Evolutionary conservation across 2,329 filamentous ascomycete species (phyloP).

Genomic region (Paraconiothyrium brasiliense): DNA sequence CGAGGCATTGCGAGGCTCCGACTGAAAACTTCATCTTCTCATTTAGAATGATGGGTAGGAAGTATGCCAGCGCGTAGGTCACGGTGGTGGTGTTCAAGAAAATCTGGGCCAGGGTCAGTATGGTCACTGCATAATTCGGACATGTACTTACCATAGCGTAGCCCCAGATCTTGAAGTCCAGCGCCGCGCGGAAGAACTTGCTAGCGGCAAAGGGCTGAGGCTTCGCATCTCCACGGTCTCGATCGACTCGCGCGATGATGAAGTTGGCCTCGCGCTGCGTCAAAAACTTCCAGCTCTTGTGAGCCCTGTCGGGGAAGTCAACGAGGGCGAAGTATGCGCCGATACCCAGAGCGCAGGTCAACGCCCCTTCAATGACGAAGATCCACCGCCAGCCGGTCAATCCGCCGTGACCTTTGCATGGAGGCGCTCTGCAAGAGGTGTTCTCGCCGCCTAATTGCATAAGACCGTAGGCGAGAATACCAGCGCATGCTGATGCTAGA

Average conservation of each 20-base stretch:
- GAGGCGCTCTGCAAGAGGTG: background rate
- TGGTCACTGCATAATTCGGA: background rate
- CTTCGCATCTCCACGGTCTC: conserved; percentile 63
- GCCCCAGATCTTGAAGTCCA: conserved; percentile 64
- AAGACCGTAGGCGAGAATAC: conserved; percentile 75
- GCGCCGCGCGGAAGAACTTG: conserved; percentile 58
- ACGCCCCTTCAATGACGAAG: conserved; percentile 55
- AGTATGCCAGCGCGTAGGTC: conserved; percentile 80
- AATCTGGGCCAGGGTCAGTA: conserved; percentile 45
- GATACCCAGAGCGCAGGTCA: conserved; percentile 54
- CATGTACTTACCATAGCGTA: conserved; percentile 54
- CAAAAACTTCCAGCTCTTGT: conserved; percentile 56
- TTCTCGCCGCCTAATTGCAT: conserved; percentile 68
- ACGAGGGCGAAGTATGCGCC: conserved; percentile 55
- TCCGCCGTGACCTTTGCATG: conserved; percentile 49
- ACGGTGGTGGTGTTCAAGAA: conserved; percentile 74
- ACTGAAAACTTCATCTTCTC: conserved; percentile 71
- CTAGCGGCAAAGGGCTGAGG: conserved; percentile 58
- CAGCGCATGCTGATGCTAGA: conserved; percentile 71
- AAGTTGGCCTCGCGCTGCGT: conserved; percentile 58
- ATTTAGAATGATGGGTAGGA: conserved; percentile 77
- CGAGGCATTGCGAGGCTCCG: conserved; percentile 72
- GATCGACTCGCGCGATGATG: conserved; percentile 61
- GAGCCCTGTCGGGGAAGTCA: conserved; percentile 57
- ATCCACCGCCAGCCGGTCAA: conserved; percentile 58